Percentiles rank a stretch among this genome's conserved stretches.
These are phyloP conservation scores for Achaetomium macrosporum DNA, from an alignment of 2,329 filamentous ascomycete genomes.

Conservation along the genomic window DNA sequence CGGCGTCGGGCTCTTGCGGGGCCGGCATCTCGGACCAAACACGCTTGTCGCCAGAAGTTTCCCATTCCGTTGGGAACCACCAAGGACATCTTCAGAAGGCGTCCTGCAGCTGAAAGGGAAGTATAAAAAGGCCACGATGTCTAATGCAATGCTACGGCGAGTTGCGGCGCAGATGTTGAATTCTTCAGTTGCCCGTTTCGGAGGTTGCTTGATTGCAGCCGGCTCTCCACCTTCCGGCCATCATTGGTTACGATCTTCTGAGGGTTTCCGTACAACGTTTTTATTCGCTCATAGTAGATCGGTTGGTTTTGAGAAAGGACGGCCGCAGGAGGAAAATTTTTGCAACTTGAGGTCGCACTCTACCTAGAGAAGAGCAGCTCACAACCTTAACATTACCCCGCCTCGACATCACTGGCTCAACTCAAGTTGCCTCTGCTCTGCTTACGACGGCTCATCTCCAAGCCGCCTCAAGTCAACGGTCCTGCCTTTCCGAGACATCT, in stretches of 20 bases:
- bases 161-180: too few species aligned
- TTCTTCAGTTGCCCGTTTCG: too few species aligned
- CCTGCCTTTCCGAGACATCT: constrained; percentile 4
- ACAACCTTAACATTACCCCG: constrained; percentile 10
- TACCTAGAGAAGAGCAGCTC: not conserved
- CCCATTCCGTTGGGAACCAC: too few species aligned
- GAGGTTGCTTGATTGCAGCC: not conserved
- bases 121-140: too few species aligned
- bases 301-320: not conserved
- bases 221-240: constrained; percentile 22
- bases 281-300: constrained; percentile 24
- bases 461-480: constrained; percentile 7
- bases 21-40: too few species aligned
- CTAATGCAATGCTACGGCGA: too few species aligned
- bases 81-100: too few species aligned
- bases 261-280: constrained; percentile 15
- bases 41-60: too few species aligned
- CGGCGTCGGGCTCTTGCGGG: too few species aligned
- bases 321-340: constrained; percentile 11
- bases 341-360: constrained; percentile 1
- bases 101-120: too few species aligned
- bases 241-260: constrained; percentile 10
- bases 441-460: constrained; percentile 13
- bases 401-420: constrained; percentile 15
- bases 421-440: constrained; percentile 20